Percentiles rank a stretch among this genome's conserved stretches.
phyloP scores from a whole-genome alignment of 2,329 filamentous ascomycete species.

The Pseudopyricularia cyperi region DNA sequence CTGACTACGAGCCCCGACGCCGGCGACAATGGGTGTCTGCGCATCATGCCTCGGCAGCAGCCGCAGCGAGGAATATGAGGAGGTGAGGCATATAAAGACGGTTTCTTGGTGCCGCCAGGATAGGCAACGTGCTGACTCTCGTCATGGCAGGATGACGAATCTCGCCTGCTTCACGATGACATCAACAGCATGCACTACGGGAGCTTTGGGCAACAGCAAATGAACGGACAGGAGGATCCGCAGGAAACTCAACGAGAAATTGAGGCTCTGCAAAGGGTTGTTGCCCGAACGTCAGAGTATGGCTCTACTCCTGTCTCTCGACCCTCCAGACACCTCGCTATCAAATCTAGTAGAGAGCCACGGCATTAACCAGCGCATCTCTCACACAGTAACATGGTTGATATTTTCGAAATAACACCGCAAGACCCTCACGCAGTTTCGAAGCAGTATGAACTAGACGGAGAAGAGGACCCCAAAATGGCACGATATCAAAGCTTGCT shows the following conservation, averaged over 20 bases:
- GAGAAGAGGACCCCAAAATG: constrained; percentile 37
- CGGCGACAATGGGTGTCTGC: constrained; percentile 41
- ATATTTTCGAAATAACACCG: constrained; percentile 52
- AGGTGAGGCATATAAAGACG: constrained; percentile 25
- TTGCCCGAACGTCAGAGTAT: constrained; percentile 52
- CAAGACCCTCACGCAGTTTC: constrained; percentile 26
- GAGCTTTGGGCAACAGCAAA: constrained; percentile 44
- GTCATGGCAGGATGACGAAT: constrained; percentile 38
- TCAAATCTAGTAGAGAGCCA: too few species aligned
- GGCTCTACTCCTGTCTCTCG: constrained; percentile 9
- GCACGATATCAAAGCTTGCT: constrained; percentile 49
- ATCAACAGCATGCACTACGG: constrained; percentile 46
- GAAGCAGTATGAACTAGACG: constrained; percentile 33
- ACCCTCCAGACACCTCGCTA: not conserved
- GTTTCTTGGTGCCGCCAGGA: not conserved
- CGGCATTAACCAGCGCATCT: too few species aligned
- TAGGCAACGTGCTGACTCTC: not conserved
- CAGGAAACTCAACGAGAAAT: constrained; percentile 50
- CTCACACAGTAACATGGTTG: constrained; percentile 46
- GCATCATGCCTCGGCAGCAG: constrained; percentile 45
- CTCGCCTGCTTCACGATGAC: constrained; percentile 48
- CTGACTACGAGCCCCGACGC: not conserved
- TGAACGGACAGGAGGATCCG: constrained; percentile 43
- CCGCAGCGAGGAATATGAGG: constrained; percentile 37
- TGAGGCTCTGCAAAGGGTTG: constrained; percentile 50